Percentiles rank a stretch among this genome's conserved stretches.
Evolutionary conservation across 306 rosid genomes (phyloP).

Genomic region (Malus sieversii): DNA sequence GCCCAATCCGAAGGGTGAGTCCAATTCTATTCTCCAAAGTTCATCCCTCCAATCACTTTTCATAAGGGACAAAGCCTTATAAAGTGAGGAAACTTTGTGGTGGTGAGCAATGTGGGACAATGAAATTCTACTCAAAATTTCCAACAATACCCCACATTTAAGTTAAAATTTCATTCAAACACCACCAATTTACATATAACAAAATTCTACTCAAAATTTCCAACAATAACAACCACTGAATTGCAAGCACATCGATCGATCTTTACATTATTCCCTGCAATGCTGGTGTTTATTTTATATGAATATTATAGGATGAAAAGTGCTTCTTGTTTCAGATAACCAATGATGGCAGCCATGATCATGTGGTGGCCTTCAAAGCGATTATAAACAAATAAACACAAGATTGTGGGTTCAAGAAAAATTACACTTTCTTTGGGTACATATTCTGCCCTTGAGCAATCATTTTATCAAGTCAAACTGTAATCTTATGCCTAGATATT

Average conservation of each 20-base stretch:
- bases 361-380: constrained; percentile 44
- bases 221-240: background rate
- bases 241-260: background rate
- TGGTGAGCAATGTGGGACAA: no score
- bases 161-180: no score
- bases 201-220: no score
- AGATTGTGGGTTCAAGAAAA: constrained; percentile 47
- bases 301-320: constrained; percentile 38
- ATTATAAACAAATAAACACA: constrained; percentile 36
- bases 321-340: constrained; percentile 34
- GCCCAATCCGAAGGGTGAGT: no score
- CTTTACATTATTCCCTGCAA: constrained; percentile 20
- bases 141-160: no score
- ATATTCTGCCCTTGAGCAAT: constrained; percentile 40
- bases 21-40: no score
- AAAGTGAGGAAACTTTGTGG: no score
- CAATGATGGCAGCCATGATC: constrained; percentile 57
- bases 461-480: constrained; percentile 18
- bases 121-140: no score
- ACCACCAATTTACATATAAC: no score
- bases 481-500: constrained; percentile 11
- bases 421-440: constrained; percentile 29
- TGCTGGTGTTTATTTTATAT: background rate
- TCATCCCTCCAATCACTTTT: no score
- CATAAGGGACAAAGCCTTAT: no score